A percentile compares a stretch with the other conserved stretches of the same genome.
Conservation (phyloP, 371 early-diverging fungal genomes). For the Zancudomyces culisetae region DNA sequence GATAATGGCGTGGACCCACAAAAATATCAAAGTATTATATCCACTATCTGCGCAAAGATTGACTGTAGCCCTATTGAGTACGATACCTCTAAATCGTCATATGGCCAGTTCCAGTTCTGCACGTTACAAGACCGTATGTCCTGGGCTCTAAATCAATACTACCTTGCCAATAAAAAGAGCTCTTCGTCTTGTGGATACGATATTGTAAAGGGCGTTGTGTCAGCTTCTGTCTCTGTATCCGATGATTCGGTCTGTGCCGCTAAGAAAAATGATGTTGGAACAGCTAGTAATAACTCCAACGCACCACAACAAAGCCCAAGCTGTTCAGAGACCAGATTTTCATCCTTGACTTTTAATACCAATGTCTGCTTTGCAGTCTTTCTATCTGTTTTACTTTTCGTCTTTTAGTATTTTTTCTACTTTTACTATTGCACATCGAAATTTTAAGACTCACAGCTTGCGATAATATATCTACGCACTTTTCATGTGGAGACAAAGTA, state of each 20-base stretch:
- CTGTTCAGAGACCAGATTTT: no score
- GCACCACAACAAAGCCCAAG: no score
- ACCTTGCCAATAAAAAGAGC: constrained; percentile 6
- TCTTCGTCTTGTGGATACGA: constrained; percentile 2
- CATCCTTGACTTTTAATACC: no score
- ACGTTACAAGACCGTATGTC: constrained; percentile 10
- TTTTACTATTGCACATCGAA: no score
- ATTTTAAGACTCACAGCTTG: no score
- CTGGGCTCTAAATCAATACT: constrained; percentile 21
- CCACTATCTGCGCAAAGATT: constrained; percentile 12
- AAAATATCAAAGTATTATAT: constrained; percentile 7
- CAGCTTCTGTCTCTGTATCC: constrained; percentile 2
- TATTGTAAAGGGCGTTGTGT: background rate
- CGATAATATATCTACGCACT: no score
- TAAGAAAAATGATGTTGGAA: constrained; percentile 7
- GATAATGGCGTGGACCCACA: constrained; percentile 7
- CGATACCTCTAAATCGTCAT: constrained; percentile 11
- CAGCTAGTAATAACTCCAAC: constrained; percentile 1
- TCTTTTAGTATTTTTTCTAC: no score
- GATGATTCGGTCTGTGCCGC: constrained; percentile 14
- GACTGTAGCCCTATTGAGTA: constrained; percentile 11
- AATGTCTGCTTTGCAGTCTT: no score
- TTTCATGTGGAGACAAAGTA: no score
- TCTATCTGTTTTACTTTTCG: no score
- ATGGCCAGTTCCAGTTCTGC: constrained; percentile 17